These are phyloP conservation scores for Boletus mariae DNA, from an alignment of 1,284 basidiomycete genomes.

Conservation along the genomic window DNA sequence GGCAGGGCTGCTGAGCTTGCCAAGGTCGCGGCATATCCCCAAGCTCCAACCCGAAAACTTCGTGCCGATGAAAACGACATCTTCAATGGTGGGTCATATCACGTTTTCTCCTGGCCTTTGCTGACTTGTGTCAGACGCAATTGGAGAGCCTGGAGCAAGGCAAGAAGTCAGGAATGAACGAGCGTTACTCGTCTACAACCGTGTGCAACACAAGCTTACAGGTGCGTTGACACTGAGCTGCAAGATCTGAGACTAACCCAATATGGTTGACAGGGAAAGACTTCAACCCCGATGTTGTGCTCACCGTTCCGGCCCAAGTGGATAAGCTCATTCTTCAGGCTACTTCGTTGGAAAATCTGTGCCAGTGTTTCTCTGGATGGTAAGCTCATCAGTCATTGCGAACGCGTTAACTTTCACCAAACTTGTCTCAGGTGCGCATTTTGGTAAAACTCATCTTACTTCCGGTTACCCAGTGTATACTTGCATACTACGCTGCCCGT, in stretches of 20 bases:
- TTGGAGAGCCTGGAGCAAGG: constrained; percentile 47
- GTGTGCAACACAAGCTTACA: constrained; percentile 90
- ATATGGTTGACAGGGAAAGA: constrained; percentile 64
- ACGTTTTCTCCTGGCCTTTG: background rate
- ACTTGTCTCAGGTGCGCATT: constrained; percentile 41
- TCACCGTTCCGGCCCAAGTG: constrained; percentile 78
- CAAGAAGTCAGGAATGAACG: constrained; percentile 89
- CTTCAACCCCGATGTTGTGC: constrained; percentile 77
- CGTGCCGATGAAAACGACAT: constrained; percentile 82
- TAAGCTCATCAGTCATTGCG: constrained; percentile 30
- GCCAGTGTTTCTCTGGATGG: constrained; percentile 97
- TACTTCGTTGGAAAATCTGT: constrained; percentile 88
- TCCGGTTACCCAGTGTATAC: constrained; percentile 8
- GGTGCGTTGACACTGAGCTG: constrained; percentile 44
- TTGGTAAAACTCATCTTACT: constrained; percentile 37
- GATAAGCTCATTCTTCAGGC: constrained; percentile 90
- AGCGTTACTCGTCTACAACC: constrained; percentile 87
- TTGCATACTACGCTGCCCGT: constrained; percentile 13
- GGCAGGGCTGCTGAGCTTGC: constrained; percentile 59
- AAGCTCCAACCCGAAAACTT: constrained; percentile 68
- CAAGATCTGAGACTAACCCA: background rate
- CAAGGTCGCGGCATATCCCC: constrained; percentile 68
- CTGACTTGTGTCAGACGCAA: constrained; percentile 43
- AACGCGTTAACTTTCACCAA: background rate
- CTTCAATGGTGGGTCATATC: constrained; percentile 56